These are phyloP conservation scores for Allantophomopsis cytisporea DNA, from an alignment of 2,329 filamentous ascomycete genomes.

Conservation along the genomic window DNA sequence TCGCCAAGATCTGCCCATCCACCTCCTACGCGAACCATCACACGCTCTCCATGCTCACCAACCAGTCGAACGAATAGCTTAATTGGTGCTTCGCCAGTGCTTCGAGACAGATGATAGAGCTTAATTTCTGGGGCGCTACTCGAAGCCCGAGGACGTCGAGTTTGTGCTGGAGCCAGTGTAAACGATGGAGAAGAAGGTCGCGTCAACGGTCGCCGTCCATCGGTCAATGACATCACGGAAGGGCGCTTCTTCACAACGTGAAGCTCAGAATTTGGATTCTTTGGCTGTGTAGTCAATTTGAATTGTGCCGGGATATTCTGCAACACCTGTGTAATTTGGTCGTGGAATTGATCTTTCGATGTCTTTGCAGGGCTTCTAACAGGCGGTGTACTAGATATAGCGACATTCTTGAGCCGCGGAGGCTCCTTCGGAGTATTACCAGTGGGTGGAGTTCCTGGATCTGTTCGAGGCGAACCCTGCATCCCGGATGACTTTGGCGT, in stretches of 20 bases:
- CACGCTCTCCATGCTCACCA: slow-evolving; percentile 76
- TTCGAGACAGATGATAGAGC: slow-evolving; percentile 80
- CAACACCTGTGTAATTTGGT: slow-evolving; percentile 69
- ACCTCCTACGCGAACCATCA: slow-evolving; percentile 95
- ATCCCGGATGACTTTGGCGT: no score
- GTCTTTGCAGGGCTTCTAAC: slow-evolving; percentile 11
- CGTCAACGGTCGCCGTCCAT: slow-evolving; percentile 11
- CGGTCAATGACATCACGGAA: slow-evolving; percentile 11
- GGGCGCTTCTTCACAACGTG: slow-evolving; percentile 19
- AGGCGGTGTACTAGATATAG: slow-evolving; percentile 8
- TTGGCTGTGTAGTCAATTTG: slow-evolving; percentile 46
- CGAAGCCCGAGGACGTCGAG: slow-evolving; percentile 29
- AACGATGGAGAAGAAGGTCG: slow-evolving; percentile 52
- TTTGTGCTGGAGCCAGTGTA: slow-evolving; percentile 51
- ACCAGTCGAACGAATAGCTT: slow-evolving; percentile 91
- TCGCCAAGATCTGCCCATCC: slow-evolving; percentile 97
- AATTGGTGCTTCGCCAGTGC: slow-evolving; percentile 74
- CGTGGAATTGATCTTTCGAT: slow-evolving; percentile 55
- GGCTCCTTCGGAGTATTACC: slow-evolving; percentile 7
- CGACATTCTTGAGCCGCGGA: slow-evolving; percentile 11
- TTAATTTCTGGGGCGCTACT: slow-evolving; percentile 63
- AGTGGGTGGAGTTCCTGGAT: slow-evolving; percentile 2
- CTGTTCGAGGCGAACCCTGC: slow-evolving; percentile 1
- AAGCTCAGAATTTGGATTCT: slow-evolving; percentile 14
- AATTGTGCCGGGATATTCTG: slow-evolving; percentile 70